Evolutionary conservation across 75 land plant species (phyloP), one percentile per base, ranked within the genome.

Genomic region (Pinus albicaulis): DNA sequence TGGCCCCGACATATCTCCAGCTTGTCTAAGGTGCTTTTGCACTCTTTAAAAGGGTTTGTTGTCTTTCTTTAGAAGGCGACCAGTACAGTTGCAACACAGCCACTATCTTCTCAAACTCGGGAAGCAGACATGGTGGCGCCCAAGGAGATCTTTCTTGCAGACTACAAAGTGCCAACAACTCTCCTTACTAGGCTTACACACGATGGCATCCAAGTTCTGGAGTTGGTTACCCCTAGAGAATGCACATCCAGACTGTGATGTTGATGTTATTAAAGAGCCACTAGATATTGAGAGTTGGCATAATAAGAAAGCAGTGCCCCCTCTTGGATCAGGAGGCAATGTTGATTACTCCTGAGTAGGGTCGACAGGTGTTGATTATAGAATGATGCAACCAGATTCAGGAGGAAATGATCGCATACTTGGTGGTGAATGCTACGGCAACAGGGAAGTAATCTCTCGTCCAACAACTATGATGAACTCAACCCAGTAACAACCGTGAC

Each of bases 71-170:
- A n/a, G n/a, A 81, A 76, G 66, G 63, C 83, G 20, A 72, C 71
- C 52, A 89, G 86, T 76, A 89, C 91, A 41, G 90, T 86, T 80
- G 93, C 93, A 57, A 82, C 88, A 72, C 88, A 87, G 64, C 74
- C 90, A 16, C 38, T 75, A n/a, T 74, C 85, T 76, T 24, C 86
- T 68, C 75, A 73, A 75, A 71, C 72, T 59, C 94, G 90, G 76
- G 88, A 82, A 55, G 62, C 77, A 70, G 79, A 83, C 55, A 94
- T 92, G 98, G 92, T 87, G 64, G 31, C 78, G 12, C 97, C 97
- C 11, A 92, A 87, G 64, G 99, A 96, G 80, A 90, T 96, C 25
- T 94, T 92, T 79, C 74, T 96, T 77, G 89, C 83, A 84, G 93
- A 96, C 59, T 96, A 93, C 83, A 92, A 94, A n/a, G n/a, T n/a